These are phyloP conservation scores for Brassica nigra DNA, from an alignment of 345 rosid genomes.

Conservation along the genomic window DNA sequence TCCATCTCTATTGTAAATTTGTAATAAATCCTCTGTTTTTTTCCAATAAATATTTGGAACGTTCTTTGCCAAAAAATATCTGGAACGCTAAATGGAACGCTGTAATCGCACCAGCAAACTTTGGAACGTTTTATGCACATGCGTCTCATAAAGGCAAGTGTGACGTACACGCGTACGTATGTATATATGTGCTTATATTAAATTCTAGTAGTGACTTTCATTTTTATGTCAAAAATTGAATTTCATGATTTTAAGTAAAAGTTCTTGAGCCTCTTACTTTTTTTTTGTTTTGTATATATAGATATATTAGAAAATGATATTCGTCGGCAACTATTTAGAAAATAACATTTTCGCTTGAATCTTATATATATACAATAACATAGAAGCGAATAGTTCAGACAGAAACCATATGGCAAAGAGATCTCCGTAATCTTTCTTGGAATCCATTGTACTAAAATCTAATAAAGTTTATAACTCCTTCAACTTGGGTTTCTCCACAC, in stretches of 20 bases:
- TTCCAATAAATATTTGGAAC: neutral
- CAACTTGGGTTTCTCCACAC: slow-evolving; percentile 17
- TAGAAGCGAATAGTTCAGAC: slow-evolving; percentile 31
- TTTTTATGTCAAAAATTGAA: neutral
- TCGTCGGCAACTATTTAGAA: neutral
- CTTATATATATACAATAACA: neutral
- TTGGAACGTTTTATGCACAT: slow-evolving; percentile 22
- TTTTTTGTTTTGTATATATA: neutral
- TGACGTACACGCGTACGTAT: slow-evolving; percentile 2
- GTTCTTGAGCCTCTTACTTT: neutral
- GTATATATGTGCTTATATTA: neutral
- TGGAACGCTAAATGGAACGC: neutral
- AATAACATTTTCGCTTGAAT: neutral
- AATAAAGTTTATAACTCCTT: slow-evolving; percentile 11
- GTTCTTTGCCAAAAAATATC: neutral
- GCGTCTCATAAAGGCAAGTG: slow-evolving; percentile 11
- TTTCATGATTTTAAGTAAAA: neutral
- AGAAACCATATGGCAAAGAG: slow-evolving; percentile 35
- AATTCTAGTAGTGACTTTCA: neutral
- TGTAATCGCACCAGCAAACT: slow-evolving; percentile 15
- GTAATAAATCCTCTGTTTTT: neutral
- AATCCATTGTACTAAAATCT: slow-evolving; percentile 19
- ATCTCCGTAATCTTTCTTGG: slow-evolving; percentile 38
- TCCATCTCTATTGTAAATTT: neutral
- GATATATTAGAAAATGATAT: neutral